Evolutionary conservation across 345 rosid genomes (phyloP).

Genomic region (Salix udensis): DNA sequence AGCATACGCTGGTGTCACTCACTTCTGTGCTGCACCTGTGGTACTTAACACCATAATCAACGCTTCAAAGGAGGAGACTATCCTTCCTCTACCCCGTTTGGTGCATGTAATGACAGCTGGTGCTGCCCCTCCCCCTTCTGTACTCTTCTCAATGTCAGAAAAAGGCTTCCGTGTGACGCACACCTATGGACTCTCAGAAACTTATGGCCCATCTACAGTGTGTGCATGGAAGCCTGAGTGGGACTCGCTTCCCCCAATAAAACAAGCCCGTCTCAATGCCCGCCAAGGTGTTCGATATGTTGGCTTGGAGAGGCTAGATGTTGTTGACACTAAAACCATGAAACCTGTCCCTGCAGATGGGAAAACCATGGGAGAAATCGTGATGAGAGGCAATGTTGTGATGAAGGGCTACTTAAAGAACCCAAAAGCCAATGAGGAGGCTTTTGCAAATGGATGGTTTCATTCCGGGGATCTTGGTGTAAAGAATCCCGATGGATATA

Average conservation of each 20-base stretch:
- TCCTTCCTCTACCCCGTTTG: constrained; percentile 74
- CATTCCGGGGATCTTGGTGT: constrained; percentile 86
- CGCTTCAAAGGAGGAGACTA: constrained; percentile 63
- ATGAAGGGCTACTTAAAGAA: constrained; percentile 92
- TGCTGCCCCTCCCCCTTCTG: constrained; percentile 84
- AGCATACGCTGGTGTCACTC: constrained; percentile 62
- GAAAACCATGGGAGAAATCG: constrained; percentile 74
- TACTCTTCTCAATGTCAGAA: constrained; percentile 63
- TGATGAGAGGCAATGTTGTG: constrained; percentile 70
- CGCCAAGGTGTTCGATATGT: constrained; percentile 84
- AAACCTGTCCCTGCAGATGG: constrained; percentile 80
- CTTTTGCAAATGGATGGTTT: constrained; percentile 85
- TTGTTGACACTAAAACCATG: constrained; percentile 55
- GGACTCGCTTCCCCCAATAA: constrained; percentile 67
- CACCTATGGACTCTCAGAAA: constrained; percentile 89
- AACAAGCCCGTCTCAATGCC: constrained; percentile 76
- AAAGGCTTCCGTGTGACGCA: constrained; percentile 79
- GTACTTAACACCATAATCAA: constrained; percentile 79
- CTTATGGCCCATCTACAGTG: constrained; percentile 77
- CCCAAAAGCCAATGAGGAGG: constrained; percentile 69
- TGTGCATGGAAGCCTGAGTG: constrained; percentile 94
- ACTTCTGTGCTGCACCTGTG: constrained; percentile 93
- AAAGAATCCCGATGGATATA: constrained; percentile 79
- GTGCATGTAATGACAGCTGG: constrained; percentile 90
- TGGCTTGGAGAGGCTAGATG: constrained; percentile 67